These are phyloP conservation scores for Beta corolliflora DNA, from an alignment of 179 eudicot genomes.

Conservation along the genomic window DNA sequence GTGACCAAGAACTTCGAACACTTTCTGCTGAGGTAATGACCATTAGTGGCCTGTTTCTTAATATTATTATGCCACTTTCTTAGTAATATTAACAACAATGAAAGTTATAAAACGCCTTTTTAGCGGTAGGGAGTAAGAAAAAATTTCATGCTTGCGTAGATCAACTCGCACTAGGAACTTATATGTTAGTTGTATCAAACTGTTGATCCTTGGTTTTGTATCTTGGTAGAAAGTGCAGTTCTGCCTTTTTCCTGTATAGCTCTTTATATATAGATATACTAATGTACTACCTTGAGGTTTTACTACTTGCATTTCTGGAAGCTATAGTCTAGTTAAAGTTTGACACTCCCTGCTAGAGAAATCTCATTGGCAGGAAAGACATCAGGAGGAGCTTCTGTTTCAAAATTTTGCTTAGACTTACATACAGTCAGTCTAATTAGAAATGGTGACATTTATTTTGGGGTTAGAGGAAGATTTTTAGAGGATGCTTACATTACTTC, in stretches of 20 bases:
- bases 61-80: background rate
- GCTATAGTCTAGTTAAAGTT: background rate
- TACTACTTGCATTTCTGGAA: background rate
- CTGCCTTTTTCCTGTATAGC: too few relatives aligned
- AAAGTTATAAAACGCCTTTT: background rate
- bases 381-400: background rate
- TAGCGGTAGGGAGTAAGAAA: background rate
- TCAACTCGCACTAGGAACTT: background rate
- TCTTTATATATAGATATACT: too few relatives aligned
- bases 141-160: background rate
- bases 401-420: background rate
- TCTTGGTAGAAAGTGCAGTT: background rate
- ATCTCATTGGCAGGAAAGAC: background rate
- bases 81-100: background rate
- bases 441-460: background rate
- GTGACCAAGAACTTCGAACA: slow-evolving; percentile 96
- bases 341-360: background rate
- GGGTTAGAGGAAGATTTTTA: background rate
- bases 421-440: background rate
- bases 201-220: background rate
- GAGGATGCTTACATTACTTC: background rate
- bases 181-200: background rate
- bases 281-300: too few relatives aligned
- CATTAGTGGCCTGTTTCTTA: background rate
- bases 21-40: slow-evolving; percentile 92